These are phyloP conservation scores for Colletotrichum tamarilloi DNA, from an alignment of 2,329 filamentous ascomycete species.

Conservation along the genomic window DNA sequence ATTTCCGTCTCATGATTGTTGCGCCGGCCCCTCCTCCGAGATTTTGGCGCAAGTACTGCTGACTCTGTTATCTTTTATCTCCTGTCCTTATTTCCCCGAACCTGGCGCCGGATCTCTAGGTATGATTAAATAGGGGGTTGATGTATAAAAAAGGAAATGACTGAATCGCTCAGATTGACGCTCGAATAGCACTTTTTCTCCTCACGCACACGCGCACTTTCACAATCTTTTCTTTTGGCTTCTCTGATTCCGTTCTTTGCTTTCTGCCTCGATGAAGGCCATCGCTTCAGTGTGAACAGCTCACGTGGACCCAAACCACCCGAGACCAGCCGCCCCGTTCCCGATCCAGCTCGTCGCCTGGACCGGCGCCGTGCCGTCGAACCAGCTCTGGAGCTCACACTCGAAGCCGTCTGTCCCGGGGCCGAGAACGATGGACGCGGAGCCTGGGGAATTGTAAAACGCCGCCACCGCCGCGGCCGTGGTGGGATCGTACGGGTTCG, in stretches of 20 bases:
- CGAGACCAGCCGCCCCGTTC: constrained; percentile 32
- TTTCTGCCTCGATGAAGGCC: background rate
- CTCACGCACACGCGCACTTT: background rate
- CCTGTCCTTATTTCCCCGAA: background rate
- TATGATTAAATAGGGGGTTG: background rate
- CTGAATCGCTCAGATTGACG: background rate
- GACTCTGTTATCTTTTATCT: background rate
- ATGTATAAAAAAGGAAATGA: background rate
- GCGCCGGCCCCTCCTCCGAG: too few relatives aligned
- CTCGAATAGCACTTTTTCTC: too few relatives aligned
- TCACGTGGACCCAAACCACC: constrained; percentile 21
- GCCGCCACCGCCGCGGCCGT: constrained; percentile 13
- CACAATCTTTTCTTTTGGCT: background rate
- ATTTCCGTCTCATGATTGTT: background rate
- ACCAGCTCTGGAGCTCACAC: constrained; percentile 51
- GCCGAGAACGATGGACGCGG: constrained; percentile 40
- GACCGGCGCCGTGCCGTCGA: constrained; percentile 30
- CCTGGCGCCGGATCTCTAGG: background rate
- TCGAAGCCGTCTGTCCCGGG: constrained; percentile 59
- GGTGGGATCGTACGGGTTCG: constrained; percentile 39
- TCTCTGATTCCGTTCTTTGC: background rate
- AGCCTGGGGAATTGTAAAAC: constrained; percentile 35
- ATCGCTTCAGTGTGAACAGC: background rate
- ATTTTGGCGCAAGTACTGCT: background rate
- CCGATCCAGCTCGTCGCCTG: constrained; percentile 31